Conservation (phyloP, 2,329 filamentous ascomycete species). For the Aspergillus brasiliensis region DNA sequence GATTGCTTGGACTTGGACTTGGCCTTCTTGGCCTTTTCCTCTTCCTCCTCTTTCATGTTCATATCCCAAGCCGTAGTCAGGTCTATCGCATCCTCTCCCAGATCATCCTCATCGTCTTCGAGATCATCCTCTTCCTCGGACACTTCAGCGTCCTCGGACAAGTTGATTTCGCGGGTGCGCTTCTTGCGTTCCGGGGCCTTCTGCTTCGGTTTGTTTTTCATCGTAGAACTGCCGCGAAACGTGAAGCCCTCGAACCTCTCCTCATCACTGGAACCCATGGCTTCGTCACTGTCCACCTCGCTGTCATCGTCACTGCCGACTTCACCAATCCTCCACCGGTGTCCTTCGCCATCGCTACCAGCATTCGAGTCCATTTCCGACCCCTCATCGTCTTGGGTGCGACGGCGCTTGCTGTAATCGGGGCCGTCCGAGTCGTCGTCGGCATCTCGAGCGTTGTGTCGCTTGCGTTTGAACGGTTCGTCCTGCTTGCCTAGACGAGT, state of each 20-base stretch:
- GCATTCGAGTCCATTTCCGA: slow-evolving; percentile 64
- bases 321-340: slow-evolving; percentile 78
- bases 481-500: slow-evolving; percentile 62
- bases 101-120: slow-evolving; percentile 61
- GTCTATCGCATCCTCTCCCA: slow-evolving; percentile 66
- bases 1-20: slow-evolving; percentile 30
- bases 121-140: slow-evolving; percentile 41
- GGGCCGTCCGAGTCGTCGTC: slow-evolving; percentile 46
- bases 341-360: slow-evolving; percentile 81
- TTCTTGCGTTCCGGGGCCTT: slow-evolving; percentile 27
- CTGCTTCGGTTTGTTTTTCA: slow-evolving; percentile 40
- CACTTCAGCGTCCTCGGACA: slow-evolving; percentile 54
- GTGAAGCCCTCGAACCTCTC: slow-evolving; percentile 79
- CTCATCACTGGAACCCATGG: slow-evolving; percentile 85
- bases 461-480: slow-evolving; percentile 47
- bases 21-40: slow-evolving; percentile 35
- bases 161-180: slow-evolving; percentile 45
- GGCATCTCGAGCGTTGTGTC: slow-evolving; percentile 40
- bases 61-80: slow-evolving; percentile 64
- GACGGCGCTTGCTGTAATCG: slow-evolving; percentile 50
- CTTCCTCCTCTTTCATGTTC: slow-evolving; percentile 48
- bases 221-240: slow-evolving; percentile 62
- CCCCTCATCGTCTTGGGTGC: slow-evolving; percentile 38
- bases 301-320: slow-evolving; percentile 68
- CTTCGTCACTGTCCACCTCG: slow-evolving; percentile 74